Base-by-base conservation (phyloP, 768 basidiomycete species). In the Calocera cornea region DNA sequence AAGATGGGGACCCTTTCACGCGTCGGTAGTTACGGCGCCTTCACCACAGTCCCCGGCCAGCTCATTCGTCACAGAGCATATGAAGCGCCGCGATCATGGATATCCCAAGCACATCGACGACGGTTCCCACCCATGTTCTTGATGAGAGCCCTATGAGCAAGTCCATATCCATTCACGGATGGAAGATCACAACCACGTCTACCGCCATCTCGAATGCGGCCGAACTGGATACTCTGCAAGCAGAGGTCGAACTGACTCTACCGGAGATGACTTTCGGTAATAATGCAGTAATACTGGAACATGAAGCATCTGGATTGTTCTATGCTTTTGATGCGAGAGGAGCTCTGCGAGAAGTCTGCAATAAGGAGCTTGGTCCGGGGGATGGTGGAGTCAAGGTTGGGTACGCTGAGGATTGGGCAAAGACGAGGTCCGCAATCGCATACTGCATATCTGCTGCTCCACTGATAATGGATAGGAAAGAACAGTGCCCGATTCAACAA, bases 251-350 rank as follows among this genome's bases (percentile, higher is more conserved):
- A 22, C 81, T 98, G 29, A 90, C 95, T 0, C 77, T 95, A 1
- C 97, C 97, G 1, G 97, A 99, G 75, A 98, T 98, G 92, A 93
- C 90, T 0, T 98, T 97, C 73, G 94, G 93, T 3, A 85, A 83
- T 76, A 98, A 98, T 76, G 75, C 74, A 17, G 81, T 99, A 10
- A 78, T 80, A 2, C 77, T 98, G 29, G 79, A 81, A 34, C 91
- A 97, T 72, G 78, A 74, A 29, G 76, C 84, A 0, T 85, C 83
- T 8, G 85, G 84, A 12, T 88, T 88, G 83, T 78, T 76, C 64
- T 84, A 89, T 67, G 73, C 78, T 0, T 94, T 97, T 75, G 81
- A 83, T 24, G 81, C 89, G 0, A 77, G 83, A 41, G 81, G 83
- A 12, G 92, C 93, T 0, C 77, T 99, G 54, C 78, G 78, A 47